phyloP scores from a whole-genome alignment of 2,329 filamentous ascomycete species.

The Cryphonectria naterciae region DNA sequence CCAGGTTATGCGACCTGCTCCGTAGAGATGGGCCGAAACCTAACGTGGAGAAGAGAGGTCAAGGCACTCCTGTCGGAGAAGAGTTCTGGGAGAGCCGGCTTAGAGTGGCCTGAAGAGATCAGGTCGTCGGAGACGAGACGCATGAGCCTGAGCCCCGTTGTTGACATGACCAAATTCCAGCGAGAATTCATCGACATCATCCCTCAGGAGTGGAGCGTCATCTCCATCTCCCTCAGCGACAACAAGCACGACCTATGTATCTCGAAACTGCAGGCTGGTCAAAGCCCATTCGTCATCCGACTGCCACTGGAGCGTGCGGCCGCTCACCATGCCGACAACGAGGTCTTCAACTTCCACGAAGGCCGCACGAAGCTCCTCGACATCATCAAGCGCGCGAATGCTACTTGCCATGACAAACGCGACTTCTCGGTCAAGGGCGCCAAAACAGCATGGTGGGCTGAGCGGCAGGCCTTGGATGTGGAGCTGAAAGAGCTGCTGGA shows the following conservation, averaged over 20 bases:
- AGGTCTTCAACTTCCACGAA: conserved; percentile 81
- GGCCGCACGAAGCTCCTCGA: conserved; percentile 80
- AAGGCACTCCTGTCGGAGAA: conserved; percentile 57
- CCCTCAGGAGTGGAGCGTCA: conserved; percentile 78
- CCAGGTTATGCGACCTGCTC: conserved; percentile 65
- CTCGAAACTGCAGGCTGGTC: conserved; percentile 77
- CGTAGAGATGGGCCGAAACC: conserved; percentile 70
- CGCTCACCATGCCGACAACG: conserved; percentile 75
- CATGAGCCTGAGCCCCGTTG: conserved; percentile 50
- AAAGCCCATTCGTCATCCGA: conserved; percentile 82
- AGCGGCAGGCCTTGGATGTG: conserved; percentile 77
- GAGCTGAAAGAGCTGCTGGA: conserved; percentile 77
- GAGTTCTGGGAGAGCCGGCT: conserved; percentile 42
- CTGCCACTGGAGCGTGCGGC: conserved; percentile 83
- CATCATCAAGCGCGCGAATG: conserved; percentile 81
- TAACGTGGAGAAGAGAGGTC: conserved; percentile 68
- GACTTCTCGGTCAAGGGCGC: conserved; percentile 75
- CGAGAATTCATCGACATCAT: conserved; percentile 84
- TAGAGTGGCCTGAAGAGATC: conserved; percentile 43
- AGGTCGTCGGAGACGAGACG: conserved; percentile 40
- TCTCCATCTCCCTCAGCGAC: conserved; percentile 85
- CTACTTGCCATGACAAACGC: conserved; percentile 74
- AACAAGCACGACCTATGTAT: conserved; percentile 83
- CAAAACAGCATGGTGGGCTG: conserved; percentile 86
- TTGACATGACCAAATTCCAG: conserved; percentile 69